Conservation (phyloP, 768 basidiomycete genomes). For the Rhodotorula graminis region DNA sequence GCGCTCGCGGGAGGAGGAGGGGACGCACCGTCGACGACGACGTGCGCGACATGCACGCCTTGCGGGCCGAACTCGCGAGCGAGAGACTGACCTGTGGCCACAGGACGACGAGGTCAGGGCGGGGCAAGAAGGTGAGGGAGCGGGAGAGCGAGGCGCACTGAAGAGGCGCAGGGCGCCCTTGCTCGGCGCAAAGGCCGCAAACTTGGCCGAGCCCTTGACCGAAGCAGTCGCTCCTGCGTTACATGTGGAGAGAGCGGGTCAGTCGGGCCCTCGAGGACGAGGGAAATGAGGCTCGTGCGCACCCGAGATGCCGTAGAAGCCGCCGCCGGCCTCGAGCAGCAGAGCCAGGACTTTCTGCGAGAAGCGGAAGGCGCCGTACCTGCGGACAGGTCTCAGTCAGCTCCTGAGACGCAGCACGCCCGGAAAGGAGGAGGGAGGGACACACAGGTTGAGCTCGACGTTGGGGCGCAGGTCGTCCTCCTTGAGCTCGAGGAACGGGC, state of each 20-base stretch:
- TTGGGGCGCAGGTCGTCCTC: constrained; percentile 13
- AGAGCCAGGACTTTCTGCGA: constrained; percentile 26
- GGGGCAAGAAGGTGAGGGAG: no score
- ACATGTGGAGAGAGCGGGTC: no score
- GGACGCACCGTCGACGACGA: constrained; percentile 41
- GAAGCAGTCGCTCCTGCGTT: constrained; percentile 27
- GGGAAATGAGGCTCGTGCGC: no score
- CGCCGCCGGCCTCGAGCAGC: constrained; percentile 20
- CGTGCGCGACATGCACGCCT: constrained; percentile 42
- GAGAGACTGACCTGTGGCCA: constrained; percentile 33
- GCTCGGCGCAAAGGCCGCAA: constrained; percentile 39
- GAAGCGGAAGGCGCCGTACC: constrained; percentile 39
- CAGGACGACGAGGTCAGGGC: neutral
- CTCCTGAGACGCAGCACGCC: neutral
- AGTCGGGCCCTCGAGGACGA: no score
- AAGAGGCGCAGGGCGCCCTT: constrained; percentile 40
- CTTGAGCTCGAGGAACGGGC: constrained; percentile 42
- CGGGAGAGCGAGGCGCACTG: neutral
- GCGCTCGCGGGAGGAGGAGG: neutral
- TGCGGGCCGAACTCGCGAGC: constrained; percentile 42
- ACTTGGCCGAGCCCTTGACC: constrained; percentile 37
- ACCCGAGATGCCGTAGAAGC: constrained; percentile 42
- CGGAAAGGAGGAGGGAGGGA: neutral
- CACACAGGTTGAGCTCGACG: constrained; percentile 28
- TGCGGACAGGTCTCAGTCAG: neutral